Base-by-base conservation (phyloP, 202 grass and related monocot genomes). In the Brachypodium distachyon region DNA sequence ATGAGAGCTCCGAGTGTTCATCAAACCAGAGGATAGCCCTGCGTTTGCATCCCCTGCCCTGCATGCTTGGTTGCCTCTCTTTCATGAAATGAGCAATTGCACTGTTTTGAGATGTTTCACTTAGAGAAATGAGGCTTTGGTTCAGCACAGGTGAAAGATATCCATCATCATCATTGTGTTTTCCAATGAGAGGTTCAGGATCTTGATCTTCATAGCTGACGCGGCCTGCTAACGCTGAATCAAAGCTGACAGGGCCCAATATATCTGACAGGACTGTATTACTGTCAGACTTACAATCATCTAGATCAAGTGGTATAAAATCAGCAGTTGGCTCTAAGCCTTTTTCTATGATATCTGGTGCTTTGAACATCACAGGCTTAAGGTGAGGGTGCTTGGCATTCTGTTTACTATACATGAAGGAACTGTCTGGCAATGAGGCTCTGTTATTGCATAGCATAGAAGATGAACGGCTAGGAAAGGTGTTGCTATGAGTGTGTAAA, bases 281-380 rank as follows among this genome's bases (percentile, higher is more conserved):
- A 53, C 52, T 78, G 31, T 78, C 68, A 41, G 67, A 78, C 12
- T 87, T 57, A n/a, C 17, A 72, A 79, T 74, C 80, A 73, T 76
- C 80, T 57, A 65, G 39, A 52, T 78, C 70, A 21, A 90, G 76
- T 37, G 88, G 84, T 72, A 87, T 83, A 72, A 72, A 90, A 83
- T 90, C 84, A 81, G 56, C 32, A 81, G 63, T 47, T 72, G 56
- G 60, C 28, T 74, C 76, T 61, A 61, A 61, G 59, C 11, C 47
- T 67, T 87, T 58, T 29, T 52, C 74, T 74, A 79, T 44, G 43
- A 69, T 78, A 61, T 74, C 52, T 6, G 34, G 74, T 61, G 68
- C 22, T 78, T 61, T 79, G 34, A 74, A 83, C 60, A 74, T 65
- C 61, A 54, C 51, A 68, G 60, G 49, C 74, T 83, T 83, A 12